phyloP scores from a whole-genome alignment of 2,329 filamentous ascomycete genomes.

The Neofusicoccum ribis region DNA sequence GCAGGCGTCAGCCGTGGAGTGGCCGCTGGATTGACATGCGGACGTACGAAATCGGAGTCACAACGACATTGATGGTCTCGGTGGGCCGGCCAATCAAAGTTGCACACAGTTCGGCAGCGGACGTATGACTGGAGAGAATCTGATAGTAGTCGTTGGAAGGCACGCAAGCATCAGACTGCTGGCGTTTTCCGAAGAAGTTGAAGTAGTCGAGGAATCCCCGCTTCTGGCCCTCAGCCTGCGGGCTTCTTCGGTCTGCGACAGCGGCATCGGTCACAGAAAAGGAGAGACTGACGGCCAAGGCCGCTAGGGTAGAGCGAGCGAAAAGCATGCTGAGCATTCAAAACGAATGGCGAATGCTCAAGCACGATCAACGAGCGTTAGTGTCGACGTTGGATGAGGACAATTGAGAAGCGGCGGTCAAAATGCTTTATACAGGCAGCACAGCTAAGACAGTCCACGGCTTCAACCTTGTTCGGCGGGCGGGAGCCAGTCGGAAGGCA shows the following conservation, averaged over 20 bases:
- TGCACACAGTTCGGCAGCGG: not conserved
- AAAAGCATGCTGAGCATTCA: constrained; percentile 38
- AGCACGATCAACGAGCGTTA: constrained; percentile 19
- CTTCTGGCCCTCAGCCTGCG: not conserved
- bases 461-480: not conserved
- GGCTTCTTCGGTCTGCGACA: constrained; percentile 5
- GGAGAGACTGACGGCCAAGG: constrained; percentile 33
- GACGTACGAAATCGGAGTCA: constrained; percentile 30
- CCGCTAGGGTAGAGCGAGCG: constrained; percentile 31
- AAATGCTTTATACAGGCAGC: constrained; percentile 19
- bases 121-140: not conserved
- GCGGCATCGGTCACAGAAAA: constrained; percentile 25
- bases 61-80: constrained; percentile 26
- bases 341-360: constrained; percentile 26
- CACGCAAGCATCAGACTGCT: constrained; percentile 6
- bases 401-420: not conserved
- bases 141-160: constrained; percentile 18
- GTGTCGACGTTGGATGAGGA: not conserved
- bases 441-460: constrained; percentile 13
- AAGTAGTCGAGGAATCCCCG: constrained; percentile 4
- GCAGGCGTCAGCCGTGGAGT: constrained; percentile 16
- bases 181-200: constrained; percentile 13
- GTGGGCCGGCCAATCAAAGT: constrained; percentile 28
- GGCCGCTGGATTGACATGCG: not conserved
- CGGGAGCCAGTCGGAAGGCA: not conserved